phyloP scores from a whole-genome alignment of 805 yeast species.

The Saturnispora kantuleensis region DNA sequence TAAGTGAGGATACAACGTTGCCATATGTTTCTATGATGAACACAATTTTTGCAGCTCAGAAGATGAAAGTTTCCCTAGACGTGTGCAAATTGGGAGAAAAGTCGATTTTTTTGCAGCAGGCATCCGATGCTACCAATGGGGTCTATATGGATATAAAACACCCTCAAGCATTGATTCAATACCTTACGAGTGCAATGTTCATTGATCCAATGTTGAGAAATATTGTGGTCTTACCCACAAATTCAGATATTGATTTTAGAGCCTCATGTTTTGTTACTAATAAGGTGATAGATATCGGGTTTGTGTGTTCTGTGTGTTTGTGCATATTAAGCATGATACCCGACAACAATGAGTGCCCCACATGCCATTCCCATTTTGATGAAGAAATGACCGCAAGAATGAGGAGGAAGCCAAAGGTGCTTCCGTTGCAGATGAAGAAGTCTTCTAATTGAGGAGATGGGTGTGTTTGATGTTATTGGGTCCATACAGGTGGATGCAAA shows the following conservation, averaged over 20 bases:
- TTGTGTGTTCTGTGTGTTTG: constrained; percentile 88
- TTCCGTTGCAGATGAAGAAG: constrained; percentile 23
- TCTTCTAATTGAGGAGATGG: constrained; percentile 11
- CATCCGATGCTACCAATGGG: constrained; percentile 91
- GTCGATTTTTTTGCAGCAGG: constrained; percentile 87
- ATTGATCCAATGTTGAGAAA: constrained; percentile 77
- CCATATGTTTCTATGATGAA: constrained; percentile 93
- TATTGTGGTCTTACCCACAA: constrained; percentile 72
- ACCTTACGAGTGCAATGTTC: constrained; percentile 69
- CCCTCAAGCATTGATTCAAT: constrained; percentile 74
- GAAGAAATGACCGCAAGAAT: constrained; percentile 47
- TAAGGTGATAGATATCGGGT: constrained; percentile 86
- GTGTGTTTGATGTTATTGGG: background rate
- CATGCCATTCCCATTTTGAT: constrained; percentile 76
- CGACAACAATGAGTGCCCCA: constrained; percentile 61
- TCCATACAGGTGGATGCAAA: background rate
- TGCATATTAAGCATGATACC: constrained; percentile 73
- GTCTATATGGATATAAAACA: constrained; percentile 62
- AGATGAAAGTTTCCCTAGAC: constrained; percentile 81
- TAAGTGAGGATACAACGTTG: constrained; percentile 65
- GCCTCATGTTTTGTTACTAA: constrained; percentile 92
- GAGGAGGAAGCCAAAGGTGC: constrained; percentile 42
- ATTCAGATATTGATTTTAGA: constrained; percentile 79
- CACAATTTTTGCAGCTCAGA: constrained; percentile 91
- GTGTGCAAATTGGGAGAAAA: constrained; percentile 69